These are phyloP conservation scores for Stachybotrys echinatus DNA, from an alignment of 2,329 filamentous ascomycete genomes.

Conservation along the genomic window DNA sequence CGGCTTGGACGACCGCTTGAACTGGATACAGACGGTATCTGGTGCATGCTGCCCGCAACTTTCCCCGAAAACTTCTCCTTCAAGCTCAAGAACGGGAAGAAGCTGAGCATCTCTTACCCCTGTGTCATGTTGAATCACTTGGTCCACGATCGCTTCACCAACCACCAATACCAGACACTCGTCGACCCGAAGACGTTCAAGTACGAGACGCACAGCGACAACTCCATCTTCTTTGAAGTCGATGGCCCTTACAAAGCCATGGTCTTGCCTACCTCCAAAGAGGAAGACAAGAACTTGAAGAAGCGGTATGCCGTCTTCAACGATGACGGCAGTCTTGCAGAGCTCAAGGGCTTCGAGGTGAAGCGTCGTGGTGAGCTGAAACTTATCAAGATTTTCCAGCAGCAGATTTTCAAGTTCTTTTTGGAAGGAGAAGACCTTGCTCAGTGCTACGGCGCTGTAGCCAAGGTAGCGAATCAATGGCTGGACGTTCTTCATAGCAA, in stretches of 20 bases:
- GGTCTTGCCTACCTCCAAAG: slow-evolving; percentile 94
- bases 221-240: slow-evolving; percentile 99
- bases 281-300: slow-evolving; percentile 99
- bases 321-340: slow-evolving; percentile 89
- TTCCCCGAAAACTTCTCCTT: slow-evolving; percentile 97
- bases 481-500: slow-evolving; percentile 89
- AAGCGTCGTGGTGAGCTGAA: slow-evolving; percentile 97
- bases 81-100: slow-evolving; percentile 93
- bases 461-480: slow-evolving; percentile 94
- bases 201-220: slow-evolving; percentile 97
- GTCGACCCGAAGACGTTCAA: slow-evolving; percentile 73
- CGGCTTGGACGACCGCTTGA: slow-evolving; percentile 88
- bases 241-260: slow-evolving; percentile 97
- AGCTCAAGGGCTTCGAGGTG: slow-evolving; percentile 95
- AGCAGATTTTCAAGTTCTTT: slow-evolving; percentile 99
- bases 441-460: slow-evolving; percentile 87
- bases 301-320: slow-evolving; percentile 99
- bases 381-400: slow-evolving; percentile 99
- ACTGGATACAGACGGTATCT: slow-evolving; percentile 97
- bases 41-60: slow-evolving; percentile 95
- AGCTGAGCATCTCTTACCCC: slow-evolving; percentile 91
- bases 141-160: slow-evolving; percentile 91
- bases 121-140: slow-evolving; percentile 99
- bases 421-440: slow-evolving; percentile 81
- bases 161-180: slow-evolving; percentile 93